Evolutionary conservation across 345 rosid species (phyloP), one percentile per base, ranked within the genome.

Genomic region (Eucalyptus viminalis): DNA sequence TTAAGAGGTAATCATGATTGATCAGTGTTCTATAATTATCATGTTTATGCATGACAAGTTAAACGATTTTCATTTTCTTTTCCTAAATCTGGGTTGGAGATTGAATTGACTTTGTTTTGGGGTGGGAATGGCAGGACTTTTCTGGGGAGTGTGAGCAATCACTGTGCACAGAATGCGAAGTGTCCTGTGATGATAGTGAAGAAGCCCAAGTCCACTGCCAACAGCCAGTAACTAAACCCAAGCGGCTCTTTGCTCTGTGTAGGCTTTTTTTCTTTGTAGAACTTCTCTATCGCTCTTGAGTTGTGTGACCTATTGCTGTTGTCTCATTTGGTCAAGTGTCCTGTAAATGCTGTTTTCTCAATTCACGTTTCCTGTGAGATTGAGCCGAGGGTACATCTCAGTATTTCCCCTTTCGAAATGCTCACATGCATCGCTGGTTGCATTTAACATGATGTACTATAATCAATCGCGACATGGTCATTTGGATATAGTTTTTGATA

Each of bases 91-190:
- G 1, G 15, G 56, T 53, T 86, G 51, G 56, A 47, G 10, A 47
- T 86, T 47, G 51, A 15, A n/a, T 31, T 53, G 47, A 49, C 17
- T 50, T 65, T 53, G 51, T 65, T 54, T 85, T 5, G 62, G 31
- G 86, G 8, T 9, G 40, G 80, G 53, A 27, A 19, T 80, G 72
- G 62, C 89, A 94, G 96, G 94, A 91, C 95, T 12, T 92, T 94
- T 19, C 91, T 95, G 87, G 96, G 96, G 72, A 95, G 97, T 50
- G 97, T 94, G 50, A 95, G 96, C 95, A 94, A 91, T 44, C 95
- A 95, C 67, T 95, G 97, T 86, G 95, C 94, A 54, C 97, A 94
- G 83, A 88, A 93, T 50, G 97, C 92, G 49, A 94, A 94, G 90
- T 94, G 95, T 54, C 96, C 97, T 4, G 93, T 95, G 45, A 76